phyloP scores from a whole-genome alignment of 2,329 filamentous ascomycete genomes.

The Botryotinia narcissicola region DNA sequence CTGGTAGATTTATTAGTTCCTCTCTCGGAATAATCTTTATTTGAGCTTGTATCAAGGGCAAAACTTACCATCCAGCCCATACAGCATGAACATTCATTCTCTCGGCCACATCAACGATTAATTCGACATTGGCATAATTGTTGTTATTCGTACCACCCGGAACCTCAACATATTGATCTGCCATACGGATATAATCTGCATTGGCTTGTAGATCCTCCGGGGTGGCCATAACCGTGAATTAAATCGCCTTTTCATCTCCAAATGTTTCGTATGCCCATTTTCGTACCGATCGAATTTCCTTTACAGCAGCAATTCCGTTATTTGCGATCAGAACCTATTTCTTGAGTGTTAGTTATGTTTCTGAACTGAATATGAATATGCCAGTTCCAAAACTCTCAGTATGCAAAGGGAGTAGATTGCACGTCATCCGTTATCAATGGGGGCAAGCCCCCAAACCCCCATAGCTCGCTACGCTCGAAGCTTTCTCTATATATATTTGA shows the following conservation, averaged over 20 bases:
- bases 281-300: slow-evolving; percentile 97
- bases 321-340: slow-evolving; percentile 93
- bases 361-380: not conserved
- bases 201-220: slow-evolving; percentile 97
- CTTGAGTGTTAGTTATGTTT: not conserved
- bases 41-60: not conserved
- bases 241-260: slow-evolving; percentile 95
- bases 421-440: not conserved
- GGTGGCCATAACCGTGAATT: slow-evolving; percentile 99
- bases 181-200: slow-evolving; percentile 99
- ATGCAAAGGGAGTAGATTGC: not conserved
- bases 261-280: slow-evolving; percentile 99
- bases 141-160: slow-evolving; percentile 99
- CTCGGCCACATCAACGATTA: slow-evolving; percentile 98
- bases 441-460: not conserved
- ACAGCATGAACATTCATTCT: slow-evolving; percentile 98
- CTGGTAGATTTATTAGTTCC: slow-evolving; percentile 44
- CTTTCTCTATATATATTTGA: not conserved
- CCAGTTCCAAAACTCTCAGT: too few relatives aligned
- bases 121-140: slow-evolving; percentile 99
- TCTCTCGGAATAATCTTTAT: not conserved
- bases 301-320: slow-evolving; percentile 99
- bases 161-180: slow-evolving; percentile 98
- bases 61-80: slow-evolving; percentile 91
- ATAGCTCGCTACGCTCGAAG: not conserved